A percentile compares a stretch with the other conserved stretches of the same genome.
phyloP scores from a whole-genome alignment of 495 filamentous ascomycete species.

The Melanomma pulvis-pyrius region DNA sequence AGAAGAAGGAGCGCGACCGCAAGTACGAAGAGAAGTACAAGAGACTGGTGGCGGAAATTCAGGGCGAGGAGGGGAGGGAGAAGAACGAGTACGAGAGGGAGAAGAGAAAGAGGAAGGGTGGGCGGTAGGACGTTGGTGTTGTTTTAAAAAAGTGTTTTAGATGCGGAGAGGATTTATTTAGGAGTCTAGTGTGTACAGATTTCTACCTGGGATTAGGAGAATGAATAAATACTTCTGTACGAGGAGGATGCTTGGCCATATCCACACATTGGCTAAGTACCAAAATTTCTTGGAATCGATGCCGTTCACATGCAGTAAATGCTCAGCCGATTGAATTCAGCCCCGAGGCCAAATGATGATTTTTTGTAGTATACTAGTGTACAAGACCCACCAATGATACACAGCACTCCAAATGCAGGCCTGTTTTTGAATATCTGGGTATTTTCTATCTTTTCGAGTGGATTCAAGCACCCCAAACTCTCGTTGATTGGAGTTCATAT shows the following conservation, averaged over 20 bases:
- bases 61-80: constrained; percentile 86
- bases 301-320: too few relatives aligned
- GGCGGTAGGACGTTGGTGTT: background rate
- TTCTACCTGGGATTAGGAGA: too few relatives aligned
- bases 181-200: too few relatives aligned
- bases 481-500: background rate
- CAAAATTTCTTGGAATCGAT: too few relatives aligned
- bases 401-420: background rate
- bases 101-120: constrained; percentile 66
- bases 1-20: constrained; percentile 88
- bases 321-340: too few relatives aligned
- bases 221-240: too few relatives aligned
- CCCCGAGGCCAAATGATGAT: too few relatives aligned
- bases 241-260: too few relatives aligned
- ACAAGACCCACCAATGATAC: background rate
- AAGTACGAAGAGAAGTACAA: constrained; percentile 92
- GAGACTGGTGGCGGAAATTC: constrained; percentile 88
- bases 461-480: background rate
- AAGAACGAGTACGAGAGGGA: constrained; percentile 86
- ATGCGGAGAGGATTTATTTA: too few relatives aligned
- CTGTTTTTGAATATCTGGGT: background rate
- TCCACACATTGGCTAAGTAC: too few relatives aligned
- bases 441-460: background rate
- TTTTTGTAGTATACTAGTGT: background rate
- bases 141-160: background rate